Conservation (phyloP, 2,329 filamentous ascomycete species). For the Spiromastix sp. region DNA sequence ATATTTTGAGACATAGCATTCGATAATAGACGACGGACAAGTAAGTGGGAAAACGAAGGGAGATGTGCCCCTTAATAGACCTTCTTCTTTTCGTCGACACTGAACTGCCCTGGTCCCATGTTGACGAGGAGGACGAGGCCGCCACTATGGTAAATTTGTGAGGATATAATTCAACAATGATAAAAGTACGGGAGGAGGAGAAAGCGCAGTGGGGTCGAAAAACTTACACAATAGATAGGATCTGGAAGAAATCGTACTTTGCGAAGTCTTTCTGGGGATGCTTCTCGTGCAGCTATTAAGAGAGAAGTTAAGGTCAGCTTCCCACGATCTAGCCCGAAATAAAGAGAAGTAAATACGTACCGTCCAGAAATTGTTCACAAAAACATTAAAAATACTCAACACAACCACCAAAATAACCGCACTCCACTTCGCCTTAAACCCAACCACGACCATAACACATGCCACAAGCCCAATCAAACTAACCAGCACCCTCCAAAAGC, state of each 20-base stretch:
- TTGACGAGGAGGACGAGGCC: conserved; percentile 94
- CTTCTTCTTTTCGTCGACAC: conserved; percentile 99
- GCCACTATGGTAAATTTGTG: conserved; percentile 42
- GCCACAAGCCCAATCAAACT: conserved; percentile 78
- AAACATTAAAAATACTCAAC: conserved; percentile 87
- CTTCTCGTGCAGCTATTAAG: conserved; percentile 74
- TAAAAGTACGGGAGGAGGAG: not conserved
- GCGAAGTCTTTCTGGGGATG: conserved; percentile 99
- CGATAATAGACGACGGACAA: not conserved
- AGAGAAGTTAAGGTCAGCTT: conserved; percentile 9
- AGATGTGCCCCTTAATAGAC: conserved; percentile 79
- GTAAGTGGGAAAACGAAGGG: not conserved
- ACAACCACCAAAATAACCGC: conserved; percentile 91
- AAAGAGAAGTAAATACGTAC: conserved; percentile 45
- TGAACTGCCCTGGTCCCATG: conserved; percentile 95
- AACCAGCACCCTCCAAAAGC: conserved; percentile 74
- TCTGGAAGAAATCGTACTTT: conserved; percentile 99
- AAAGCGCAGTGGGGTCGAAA: not conserved
- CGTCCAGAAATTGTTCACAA: conserved; percentile 99
- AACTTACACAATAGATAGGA: conserved; percentile 83
- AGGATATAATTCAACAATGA: conserved; percentile 7
- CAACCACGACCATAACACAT: conserved; percentile 96
- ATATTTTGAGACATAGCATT: not conserved
- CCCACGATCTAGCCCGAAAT: not conserved
- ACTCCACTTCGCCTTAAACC: conserved; percentile 99